Percentiles rank a stretch among this genome's conserved stretches.
Evolutionary conservation across 768 basidiomycete genomes (phyloP).

Genomic region (Termitomyces sp.): DNA sequence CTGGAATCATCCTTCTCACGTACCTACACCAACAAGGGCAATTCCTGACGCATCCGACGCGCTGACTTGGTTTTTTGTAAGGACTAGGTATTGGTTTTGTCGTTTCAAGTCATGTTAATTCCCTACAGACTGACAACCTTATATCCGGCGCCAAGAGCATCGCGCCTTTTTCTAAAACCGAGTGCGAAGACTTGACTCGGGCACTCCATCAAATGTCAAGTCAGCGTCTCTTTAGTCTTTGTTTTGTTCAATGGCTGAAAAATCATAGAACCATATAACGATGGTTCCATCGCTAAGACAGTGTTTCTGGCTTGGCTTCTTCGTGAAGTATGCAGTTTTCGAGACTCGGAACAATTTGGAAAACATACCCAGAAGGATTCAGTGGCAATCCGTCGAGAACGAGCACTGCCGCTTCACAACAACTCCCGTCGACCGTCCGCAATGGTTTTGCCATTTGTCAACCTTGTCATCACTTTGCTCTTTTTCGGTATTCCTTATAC

Average conservation of each 20-base stretch:
- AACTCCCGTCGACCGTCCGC: conserved; percentile 15
- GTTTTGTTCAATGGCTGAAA: background rate
- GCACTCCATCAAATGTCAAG: conserved; percentile 31
- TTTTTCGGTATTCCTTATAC: conserved; percentile 52
- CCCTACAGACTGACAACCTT: conserved; percentile 39
- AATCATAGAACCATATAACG: conserved; percentile 25
- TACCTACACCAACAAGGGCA: conserved; percentile 34
- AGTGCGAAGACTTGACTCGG: conserved; percentile 46
- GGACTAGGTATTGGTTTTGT: conserved; percentile 1
- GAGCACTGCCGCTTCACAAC: conserved; percentile 11
- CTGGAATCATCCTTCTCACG: conserved; percentile 43
- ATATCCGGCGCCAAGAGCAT: conserved; percentile 36
- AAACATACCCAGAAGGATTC: conserved; percentile 31
- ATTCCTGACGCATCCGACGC: conserved; percentile 43
- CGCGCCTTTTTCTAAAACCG: conserved; percentile 48
- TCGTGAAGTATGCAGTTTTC: conserved; percentile 46
- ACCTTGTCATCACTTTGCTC: conserved; percentile 33
- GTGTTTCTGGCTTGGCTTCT: conserved; percentile 47
- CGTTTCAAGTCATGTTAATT: background rate
- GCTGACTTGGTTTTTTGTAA: conserved; percentile 44
- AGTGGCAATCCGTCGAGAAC: conserved; percentile 15
- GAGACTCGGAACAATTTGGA: conserved; percentile 41
- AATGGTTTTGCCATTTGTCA: conserved; percentile 24
- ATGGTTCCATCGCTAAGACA: conserved; percentile 34
- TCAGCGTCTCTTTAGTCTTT: conserved; percentile 11